A percentile compares a stretch with the other conserved stretches of the same genome.
Evolutionary conservation across 352 stramenopile genomes (phyloP).

Genomic region (Aphanomyces euteiches): DNA sequence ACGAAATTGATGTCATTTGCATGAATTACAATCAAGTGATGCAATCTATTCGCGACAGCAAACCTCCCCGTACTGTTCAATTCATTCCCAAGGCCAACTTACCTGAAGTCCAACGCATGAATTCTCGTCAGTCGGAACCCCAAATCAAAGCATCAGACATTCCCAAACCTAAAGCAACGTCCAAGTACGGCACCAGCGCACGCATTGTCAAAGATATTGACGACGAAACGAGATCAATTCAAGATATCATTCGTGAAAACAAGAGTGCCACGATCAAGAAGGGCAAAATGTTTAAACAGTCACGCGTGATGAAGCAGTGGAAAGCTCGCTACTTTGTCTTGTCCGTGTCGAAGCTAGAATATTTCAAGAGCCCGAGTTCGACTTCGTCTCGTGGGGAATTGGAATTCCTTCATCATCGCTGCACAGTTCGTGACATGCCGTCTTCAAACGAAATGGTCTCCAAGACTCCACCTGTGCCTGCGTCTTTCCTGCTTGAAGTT

Average conservation of each 20-base stretch:
- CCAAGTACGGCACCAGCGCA: slow-evolving; percentile 41
- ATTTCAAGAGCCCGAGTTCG: slow-evolving; percentile 79
- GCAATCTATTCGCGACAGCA: slow-evolving; percentile 62
- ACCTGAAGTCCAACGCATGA: slow-evolving; percentile 76
- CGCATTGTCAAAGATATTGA: slow-evolving; percentile 70
- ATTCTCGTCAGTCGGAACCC: slow-evolving; percentile 74
- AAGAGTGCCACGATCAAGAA: slow-evolving; percentile 85
- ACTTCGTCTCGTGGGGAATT: slow-evolving; percentile 71
- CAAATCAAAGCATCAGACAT: slow-evolving; percentile 44
- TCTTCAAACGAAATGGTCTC: slow-evolving; percentile 61
- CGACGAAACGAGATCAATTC: slow-evolving; percentile 77
- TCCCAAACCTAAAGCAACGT: slow-evolving; percentile 38
- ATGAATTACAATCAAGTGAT: slow-evolving; percentile 86
- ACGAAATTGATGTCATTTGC: slow-evolving; percentile 74
- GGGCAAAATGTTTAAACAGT: slow-evolving; percentile 84
- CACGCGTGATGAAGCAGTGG: slow-evolving; percentile 76
- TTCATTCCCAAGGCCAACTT: slow-evolving; percentile 85
- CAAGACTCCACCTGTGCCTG: slow-evolving; percentile 65
- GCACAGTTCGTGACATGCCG: slow-evolving; percentile 68
- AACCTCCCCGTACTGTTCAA: slow-evolving; percentile 69
- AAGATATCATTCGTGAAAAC: slow-evolving; percentile 80
- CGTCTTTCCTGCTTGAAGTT: slow-evolving; percentile 67
- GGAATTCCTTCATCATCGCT: slow-evolving; percentile 74
- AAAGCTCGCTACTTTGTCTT: slow-evolving; percentile 86
- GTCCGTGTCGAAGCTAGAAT: slow-evolving; percentile 82